phyloP scores from a whole-genome alignment of 2,329 filamentous ascomycete species.

The Fusarium incarnatum region DNA sequence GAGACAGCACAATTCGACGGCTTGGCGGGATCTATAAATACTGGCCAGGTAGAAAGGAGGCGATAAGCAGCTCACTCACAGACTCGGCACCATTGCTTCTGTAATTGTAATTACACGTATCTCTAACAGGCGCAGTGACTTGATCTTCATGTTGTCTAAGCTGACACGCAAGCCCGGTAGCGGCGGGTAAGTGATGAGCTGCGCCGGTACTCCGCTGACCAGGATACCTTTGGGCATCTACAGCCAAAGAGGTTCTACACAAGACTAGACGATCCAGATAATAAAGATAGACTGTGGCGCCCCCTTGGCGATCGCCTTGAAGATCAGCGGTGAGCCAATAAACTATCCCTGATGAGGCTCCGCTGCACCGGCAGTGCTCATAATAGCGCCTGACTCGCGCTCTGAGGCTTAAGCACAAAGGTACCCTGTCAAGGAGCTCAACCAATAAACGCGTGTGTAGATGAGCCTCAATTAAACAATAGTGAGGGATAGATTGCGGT shows the following conservation, averaged over 20 bases:
- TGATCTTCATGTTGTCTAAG: slow-evolving; percentile 23
- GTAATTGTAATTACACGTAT: slow-evolving; percentile 19
- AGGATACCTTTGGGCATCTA: not conserved
- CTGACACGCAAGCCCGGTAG: slow-evolving; percentile 23
- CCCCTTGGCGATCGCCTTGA: slow-evolving; percentile 22
- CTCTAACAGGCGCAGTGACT: slow-evolving; percentile 1
- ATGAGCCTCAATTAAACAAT: not conserved
- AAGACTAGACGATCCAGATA: not conserved
- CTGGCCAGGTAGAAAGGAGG: not conserved
- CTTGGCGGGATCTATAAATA: slow-evolving; percentile 25
- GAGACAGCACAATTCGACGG: not conserved
- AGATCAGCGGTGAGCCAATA: slow-evolving; percentile 33
- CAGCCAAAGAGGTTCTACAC: not conserved
- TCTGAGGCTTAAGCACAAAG: slow-evolving; percentile 13
- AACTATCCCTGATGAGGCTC: not conserved
- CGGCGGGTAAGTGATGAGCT: slow-evolving; percentile 18
- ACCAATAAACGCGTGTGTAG: not conserved
- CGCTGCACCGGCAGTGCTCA: slow-evolving; percentile 1
- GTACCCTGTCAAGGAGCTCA: not conserved
- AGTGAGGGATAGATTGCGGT: not conserved
- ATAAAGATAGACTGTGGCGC: slow-evolving; percentile 1
- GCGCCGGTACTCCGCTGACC: not conserved
- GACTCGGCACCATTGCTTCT: slow-evolving; percentile 3
- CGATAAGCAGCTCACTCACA: slow-evolving; percentile 2
- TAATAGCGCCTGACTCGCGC: slow-evolving; percentile 18